Base-by-base conservation (phyloP, 2,329 filamentous ascomycete genomes). In the Xylariaceae sp. region DNA sequence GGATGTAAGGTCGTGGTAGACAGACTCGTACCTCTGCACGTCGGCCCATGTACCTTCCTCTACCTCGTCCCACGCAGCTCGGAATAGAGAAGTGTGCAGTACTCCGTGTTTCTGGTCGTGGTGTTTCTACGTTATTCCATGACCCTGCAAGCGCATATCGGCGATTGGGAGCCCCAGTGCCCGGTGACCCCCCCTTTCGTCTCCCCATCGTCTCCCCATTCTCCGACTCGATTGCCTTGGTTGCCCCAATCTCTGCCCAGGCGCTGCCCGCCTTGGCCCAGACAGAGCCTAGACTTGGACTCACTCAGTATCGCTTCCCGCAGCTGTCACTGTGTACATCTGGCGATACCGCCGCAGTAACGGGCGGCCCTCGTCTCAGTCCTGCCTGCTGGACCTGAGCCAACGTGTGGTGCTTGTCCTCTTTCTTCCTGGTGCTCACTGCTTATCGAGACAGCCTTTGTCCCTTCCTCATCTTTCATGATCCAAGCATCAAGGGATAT, bases 401-500 rank as follows among this genome's bases (percentile, higher is more conserved):
- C 22, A 27, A 27, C 22, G 10, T 36, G 33, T 36, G 33, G 14
- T 18, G 31, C 14, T 27, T 36, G 32, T 45, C 27, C 22, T 35
- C 22, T 27, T 27, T 27, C 7, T 27, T 27, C 22, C 7, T 27
- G 22, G 22, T 27, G 22, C 40, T 42, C 40, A n/a, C 43, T 49
- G 40, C 36, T 49, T 45, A 17, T 48, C 39, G 47, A 51, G 36
- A 42, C 46, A 49, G 33, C 42, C 47, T 45, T 48, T 49, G 49
- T 55, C 48, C 53, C 51, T 48, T 44, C 51, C 40, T 40, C 47
- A 51, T 52, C 47, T 44, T 27, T 45, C 44, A 40, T 45, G 22
- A 27, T 27, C 22, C 22, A 27, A 27, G 22, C 57, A 52, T 58
- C 57, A 52, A 56, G 50, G 54, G 52, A 53, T 51, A 39, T 39